Base-by-base conservation (phyloP, 345 rosid genomes). In the Excoecaria agallocha region DNA sequence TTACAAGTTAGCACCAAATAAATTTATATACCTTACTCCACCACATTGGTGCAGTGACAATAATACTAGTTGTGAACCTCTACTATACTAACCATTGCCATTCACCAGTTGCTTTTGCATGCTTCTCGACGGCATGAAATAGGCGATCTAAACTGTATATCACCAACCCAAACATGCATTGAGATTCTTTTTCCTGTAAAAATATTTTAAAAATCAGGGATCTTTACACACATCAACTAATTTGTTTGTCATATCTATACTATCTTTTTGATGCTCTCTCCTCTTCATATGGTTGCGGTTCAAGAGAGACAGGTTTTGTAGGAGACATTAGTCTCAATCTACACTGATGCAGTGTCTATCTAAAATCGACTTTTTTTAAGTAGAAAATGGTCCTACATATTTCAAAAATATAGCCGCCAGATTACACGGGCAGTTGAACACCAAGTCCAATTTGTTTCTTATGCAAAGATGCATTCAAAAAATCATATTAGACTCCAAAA, bases 21-120 rank as follows among this genome's bases (percentile, higher is more conserved):
- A 68, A 6, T 39, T 54, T 66, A 63, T 39, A 7, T 15, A 22
- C 50, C 49, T 8, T 39, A 43, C 50, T 19, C 12, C 8, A 8
- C 6, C 48, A 16, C 60, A 2, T 24, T 39, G 24, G 41, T 10
- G 19, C 45, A 63, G 16, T n/a, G 24, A 12, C 54, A 43, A 24
- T 3, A 49, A 37, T 20, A 12, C 2, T 38, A 71, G 35, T 48
- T 4, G 38, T 55, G 20, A 43, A 55, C 46, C 45, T 12, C 19
- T 56, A 43, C 37, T 35, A 19, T 60, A 88, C 97, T 74, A 63
- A 94, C 97, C 86, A 84, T 52, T 86, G 85, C 97, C 97, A 94
- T 87, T 92, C 98, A 20, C 90, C 97, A 35, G 93, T 89, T 72
- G 83, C 84, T 79, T 80, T 81, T 69, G 97, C 98, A 74, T 92